Percentiles rank a stretch among this genome's conserved stretches.
Conservation (phyloP, 2,329 filamentous ascomycete genomes). For the Pseudogymnoascus sp. region DNA sequence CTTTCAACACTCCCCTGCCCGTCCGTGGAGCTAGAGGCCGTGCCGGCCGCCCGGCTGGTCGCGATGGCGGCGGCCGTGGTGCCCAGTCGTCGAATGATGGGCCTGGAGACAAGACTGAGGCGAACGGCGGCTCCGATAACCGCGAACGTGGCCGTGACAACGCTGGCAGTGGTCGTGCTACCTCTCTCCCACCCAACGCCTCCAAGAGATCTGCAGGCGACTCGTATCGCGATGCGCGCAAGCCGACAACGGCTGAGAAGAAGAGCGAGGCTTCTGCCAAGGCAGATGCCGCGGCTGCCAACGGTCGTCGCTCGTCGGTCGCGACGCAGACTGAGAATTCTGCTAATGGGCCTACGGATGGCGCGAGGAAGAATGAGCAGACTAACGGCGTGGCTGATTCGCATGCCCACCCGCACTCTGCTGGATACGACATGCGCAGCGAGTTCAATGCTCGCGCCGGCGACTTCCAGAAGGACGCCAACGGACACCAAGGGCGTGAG, state of each 20-base stretch:
- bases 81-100: constrained; percentile 21
- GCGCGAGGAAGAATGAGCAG: constrained; percentile 17
- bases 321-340: constrained; percentile 30
- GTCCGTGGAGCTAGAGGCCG: constrained; percentile 44
- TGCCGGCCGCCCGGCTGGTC: constrained; percentile 27
- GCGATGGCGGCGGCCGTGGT: constrained; percentile 32
- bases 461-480: constrained; percentile 25
- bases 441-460: constrained; percentile 23
- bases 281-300: constrained; percentile 22
- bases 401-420: constrained; percentile 19
- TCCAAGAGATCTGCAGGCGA: constrained; percentile 21
- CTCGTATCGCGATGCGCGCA: constrained; percentile 16
- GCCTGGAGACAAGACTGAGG: constrained; percentile 22
- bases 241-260: constrained; percentile 10
- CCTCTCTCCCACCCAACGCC: constrained; percentile 25
- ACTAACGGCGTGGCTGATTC: constrained; percentile 19
- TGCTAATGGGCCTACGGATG: constrained; percentile 13
- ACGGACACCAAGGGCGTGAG: constrained; percentile 24
- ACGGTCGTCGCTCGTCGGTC: constrained; percentile 27
- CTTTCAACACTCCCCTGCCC: constrained; percentile 79
- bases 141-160: constrained; percentile 21
- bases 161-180: constrained; percentile 17
- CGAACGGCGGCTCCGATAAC: constrained; percentile 12
- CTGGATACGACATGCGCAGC: constrained; percentile 23
- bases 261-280: constrained; percentile 13